These are phyloP conservation scores for Incumbomyces delicatus DNA, from an alignment of 2,329 filamentous ascomycete species.

Conservation along the genomic window DNA sequence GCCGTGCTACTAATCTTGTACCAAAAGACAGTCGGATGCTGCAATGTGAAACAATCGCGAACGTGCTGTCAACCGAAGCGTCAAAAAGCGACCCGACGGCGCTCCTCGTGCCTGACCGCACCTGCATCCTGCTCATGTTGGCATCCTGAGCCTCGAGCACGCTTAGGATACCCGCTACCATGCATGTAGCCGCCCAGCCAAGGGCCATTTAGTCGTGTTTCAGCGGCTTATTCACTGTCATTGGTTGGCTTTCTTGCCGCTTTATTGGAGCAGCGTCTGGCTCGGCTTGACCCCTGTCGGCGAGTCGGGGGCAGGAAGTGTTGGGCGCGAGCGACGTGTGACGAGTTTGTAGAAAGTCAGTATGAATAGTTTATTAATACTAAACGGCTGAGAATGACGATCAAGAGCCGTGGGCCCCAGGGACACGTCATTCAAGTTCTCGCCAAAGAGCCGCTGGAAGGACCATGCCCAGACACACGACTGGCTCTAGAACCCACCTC, in stretches of 20 bases:
- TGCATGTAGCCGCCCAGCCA: constrained; percentile 7
- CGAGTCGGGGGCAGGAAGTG: neutral
- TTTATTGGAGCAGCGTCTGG: constrained; percentile 3
- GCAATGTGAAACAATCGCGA: constrained; percentile 7
- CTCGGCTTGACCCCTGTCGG: neutral
- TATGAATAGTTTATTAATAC: no score
- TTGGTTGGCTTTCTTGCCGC: constrained; percentile 1
- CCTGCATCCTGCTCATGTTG: no score
- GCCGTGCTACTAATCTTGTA: neutral
- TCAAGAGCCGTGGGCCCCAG: neutral
- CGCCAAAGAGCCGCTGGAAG: neutral
- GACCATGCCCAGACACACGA: no score
- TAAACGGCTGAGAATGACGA: neutral
- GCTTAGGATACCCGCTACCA: neutral
- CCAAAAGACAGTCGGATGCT: neutral
- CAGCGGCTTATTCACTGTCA: neutral
- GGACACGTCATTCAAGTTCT: neutral
- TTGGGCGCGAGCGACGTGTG: neutral
- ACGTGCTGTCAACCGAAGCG: neutral
- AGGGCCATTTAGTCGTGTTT: constrained; percentile 4
- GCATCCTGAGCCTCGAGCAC: no score
- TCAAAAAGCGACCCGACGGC: neutral
- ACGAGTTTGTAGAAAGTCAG: no score
- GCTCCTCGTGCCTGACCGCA: neutral
- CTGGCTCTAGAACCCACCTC: no score